phyloP scores from a whole-genome alignment of 2,329 filamentous ascomycete species.

The Berkeleyomyces basicola region DNA sequence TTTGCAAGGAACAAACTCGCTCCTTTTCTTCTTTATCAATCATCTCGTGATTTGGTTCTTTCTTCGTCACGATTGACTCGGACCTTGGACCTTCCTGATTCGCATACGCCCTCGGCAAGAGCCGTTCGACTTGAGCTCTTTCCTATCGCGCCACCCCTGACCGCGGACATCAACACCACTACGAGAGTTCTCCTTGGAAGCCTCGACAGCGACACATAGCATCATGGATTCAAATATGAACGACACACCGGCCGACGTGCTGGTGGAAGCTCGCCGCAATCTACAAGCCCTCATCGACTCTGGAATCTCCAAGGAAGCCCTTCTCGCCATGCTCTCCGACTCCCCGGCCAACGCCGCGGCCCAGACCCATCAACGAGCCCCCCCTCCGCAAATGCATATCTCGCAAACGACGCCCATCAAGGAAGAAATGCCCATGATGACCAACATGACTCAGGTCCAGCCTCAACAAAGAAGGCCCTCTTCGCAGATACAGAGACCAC shows the following conservation, averaged over 20 bases:
- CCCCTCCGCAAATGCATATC: constrained; percentile 12
- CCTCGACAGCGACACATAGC: background rate
- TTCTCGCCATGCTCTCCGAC: constrained; percentile 16
- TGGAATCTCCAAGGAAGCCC: constrained; percentile 27
- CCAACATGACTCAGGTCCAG: constrained; percentile 8
- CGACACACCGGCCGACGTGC: constrained; percentile 26
- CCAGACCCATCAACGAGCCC: constrained; percentile 11
- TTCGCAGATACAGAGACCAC: constrained; percentile 13
- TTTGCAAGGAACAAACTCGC: background rate
- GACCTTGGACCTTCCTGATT: background rate
- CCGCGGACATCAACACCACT: background rate
- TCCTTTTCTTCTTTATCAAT: background rate
- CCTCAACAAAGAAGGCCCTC: constrained; percentile 11
- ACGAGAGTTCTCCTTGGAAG: background rate
- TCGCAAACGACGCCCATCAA: constrained; percentile 10
- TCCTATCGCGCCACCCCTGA: background rate
- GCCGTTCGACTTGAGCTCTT: background rate
- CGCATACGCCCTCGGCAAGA: background rate
- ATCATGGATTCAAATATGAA: constrained; percentile 14
- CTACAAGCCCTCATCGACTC: constrained; percentile 30
- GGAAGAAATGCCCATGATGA: constrained; percentile 15
- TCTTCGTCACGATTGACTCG: background rate
- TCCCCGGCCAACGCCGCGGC: constrained; percentile 4
- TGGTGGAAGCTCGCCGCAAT: constrained; percentile 29
- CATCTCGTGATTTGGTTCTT: background rate